Conservation (phyloP, 2,329 filamentous ascomycete genomes). For the Colletotrichum gigasporum region DNA sequence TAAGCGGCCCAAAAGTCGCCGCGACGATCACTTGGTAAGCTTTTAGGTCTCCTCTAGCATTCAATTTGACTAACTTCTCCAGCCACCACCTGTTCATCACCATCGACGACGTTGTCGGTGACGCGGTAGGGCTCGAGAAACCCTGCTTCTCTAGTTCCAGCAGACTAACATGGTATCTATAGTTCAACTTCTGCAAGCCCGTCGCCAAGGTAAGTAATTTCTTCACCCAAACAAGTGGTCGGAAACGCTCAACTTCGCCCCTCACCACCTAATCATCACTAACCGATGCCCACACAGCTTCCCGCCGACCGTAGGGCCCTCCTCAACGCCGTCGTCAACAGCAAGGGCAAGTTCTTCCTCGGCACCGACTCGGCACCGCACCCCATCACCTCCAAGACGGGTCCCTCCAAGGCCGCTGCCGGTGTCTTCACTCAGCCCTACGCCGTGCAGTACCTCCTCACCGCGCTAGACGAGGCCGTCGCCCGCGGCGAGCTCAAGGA, state of each 20-base stretch:
- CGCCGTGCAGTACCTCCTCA: slow-evolving; percentile 71
- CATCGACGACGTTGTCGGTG: slow-evolving; percentile 74
- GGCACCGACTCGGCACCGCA: slow-evolving; percentile 78
- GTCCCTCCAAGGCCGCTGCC: slow-evolving; percentile 64
- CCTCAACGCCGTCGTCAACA: slow-evolving; percentile 68
- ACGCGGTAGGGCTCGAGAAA: slow-evolving; percentile 44
- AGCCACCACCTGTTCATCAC: slow-evolving; percentile 89
- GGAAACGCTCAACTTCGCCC: neutral
- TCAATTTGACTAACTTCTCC: neutral
- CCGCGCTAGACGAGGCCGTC: slow-evolving; percentile 59
- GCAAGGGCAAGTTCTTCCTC: slow-evolving; percentile 76
- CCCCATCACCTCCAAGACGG: slow-evolving; percentile 64
- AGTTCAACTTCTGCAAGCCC: slow-evolving; percentile 75
- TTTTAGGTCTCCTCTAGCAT: neutral
- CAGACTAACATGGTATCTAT: neutral
- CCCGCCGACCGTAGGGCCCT: slow-evolving; percentile 78
- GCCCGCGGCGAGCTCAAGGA: slow-evolving; percentile 61
- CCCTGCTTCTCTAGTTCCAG: neutral
- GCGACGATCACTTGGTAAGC: slow-evolving; percentile 45
- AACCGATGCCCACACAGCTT: neutral
- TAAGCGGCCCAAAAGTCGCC: slow-evolving; percentile 80
- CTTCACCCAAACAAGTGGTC: neutral
- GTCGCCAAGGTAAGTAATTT: slow-evolving; percentile 73
- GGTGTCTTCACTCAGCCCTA: slow-evolving; percentile 85
- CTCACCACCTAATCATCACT: neutral